A percentile compares a stretch with the other conserved stretches of the same genome.
Conservation (phyloP, 2,329 filamentous ascomycete species). For the Tolypocladium ovalisporum region DNA sequence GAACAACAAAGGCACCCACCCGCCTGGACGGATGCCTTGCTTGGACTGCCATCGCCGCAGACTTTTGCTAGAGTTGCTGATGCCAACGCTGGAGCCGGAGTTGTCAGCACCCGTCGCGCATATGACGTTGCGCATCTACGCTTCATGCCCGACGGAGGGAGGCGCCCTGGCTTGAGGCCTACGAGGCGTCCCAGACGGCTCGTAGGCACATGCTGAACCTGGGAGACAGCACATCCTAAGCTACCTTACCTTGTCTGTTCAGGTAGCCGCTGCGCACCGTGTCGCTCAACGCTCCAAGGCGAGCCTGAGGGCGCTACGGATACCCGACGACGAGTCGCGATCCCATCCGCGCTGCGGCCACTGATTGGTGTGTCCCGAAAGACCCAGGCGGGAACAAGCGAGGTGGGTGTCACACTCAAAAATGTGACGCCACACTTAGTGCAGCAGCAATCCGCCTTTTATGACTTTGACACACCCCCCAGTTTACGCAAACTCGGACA, state of each 20-base stretch:
- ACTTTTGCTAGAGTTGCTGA: neutral
- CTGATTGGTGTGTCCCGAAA: neutral
- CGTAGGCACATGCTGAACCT: neutral
- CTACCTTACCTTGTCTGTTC: no score
- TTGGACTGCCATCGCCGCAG: neutral
- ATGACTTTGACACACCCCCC: no score
- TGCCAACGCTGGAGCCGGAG: neutral
- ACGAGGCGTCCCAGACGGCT: neutral
- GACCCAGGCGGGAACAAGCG: slow-evolving; percentile 1
- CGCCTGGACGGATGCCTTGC: neutral
- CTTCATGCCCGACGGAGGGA: neutral
- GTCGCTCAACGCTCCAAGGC: no score
- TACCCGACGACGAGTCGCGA: neutral
- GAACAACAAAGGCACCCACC: neutral
- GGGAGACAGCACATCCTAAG: neutral
- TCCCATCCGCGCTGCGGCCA: neutral
- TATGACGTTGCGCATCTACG: neutral
- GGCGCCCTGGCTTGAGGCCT: neutral
- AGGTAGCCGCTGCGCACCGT: neutral
- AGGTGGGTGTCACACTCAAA: no score
- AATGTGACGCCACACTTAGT: no score
- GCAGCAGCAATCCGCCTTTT: no score
- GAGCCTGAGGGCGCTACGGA: neutral
- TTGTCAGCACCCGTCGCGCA: neutral
- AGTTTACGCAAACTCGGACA: no score